These are phyloP conservation scores for Sarocladium kiliense DNA, from an alignment of 2,329 filamentous ascomycete species.

Conservation along the genomic window DNA sequence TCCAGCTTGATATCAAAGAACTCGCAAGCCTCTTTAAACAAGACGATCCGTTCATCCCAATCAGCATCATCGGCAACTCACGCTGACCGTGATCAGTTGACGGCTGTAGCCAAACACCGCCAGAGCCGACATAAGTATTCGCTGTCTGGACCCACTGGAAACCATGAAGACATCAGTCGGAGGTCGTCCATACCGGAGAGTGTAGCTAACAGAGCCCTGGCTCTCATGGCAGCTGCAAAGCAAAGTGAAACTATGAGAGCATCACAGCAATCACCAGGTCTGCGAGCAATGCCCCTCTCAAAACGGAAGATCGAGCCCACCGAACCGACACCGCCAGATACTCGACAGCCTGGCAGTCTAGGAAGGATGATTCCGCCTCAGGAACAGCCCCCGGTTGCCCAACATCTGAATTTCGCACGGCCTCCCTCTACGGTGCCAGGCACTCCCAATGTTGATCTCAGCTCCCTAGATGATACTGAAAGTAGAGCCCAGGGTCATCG, in stretches of 20 bases:
- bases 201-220: slow-evolving; percentile 13
- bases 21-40: background rate
- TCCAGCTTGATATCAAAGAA: background rate
- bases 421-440: slow-evolving; percentile 25
- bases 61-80: background rate
- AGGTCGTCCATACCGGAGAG: slow-evolving; percentile 15
- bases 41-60: background rate
- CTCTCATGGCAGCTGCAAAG: slow-evolving; percentile 15
- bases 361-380: slow-evolving; percentile 32
- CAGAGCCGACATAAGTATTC: background rate
- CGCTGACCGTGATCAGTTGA: background rate
- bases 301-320: background rate
- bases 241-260: slow-evolving; percentile 14
- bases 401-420: slow-evolving; percentile 29
- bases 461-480: background rate
- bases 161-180: background rate
- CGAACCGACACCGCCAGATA: background rate
- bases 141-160: too few species aligned
- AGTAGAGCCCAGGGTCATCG: slow-evolving; percentile 15
- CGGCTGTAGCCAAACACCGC: too few species aligned
- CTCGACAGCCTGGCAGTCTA: background rate
- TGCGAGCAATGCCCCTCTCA: background rate
- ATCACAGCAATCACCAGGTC: background rate
- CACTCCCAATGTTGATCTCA: background rate
- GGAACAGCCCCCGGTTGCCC: slow-evolving; percentile 32